phyloP scores from a whole-genome alignment of 352 stramenopile species.

The Phytophthora ohioensis region DNA sequence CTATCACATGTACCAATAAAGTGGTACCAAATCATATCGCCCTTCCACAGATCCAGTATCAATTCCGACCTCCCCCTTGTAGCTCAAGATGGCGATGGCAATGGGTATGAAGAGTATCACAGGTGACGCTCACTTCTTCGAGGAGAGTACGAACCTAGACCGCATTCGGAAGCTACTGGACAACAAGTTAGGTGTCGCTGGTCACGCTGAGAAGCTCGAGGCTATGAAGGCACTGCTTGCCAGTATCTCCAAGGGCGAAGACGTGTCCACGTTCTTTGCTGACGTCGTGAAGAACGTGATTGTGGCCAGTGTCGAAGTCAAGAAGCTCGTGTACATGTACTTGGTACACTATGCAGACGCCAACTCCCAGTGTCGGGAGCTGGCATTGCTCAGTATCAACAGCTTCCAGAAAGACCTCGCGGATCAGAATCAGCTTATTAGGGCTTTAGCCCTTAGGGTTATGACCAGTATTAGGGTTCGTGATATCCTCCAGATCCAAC shows the following conservation, averaged over 20 bases:
- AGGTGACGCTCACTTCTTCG: slow-evolving; percentile 97
- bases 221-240: slow-evolving; percentile 99
- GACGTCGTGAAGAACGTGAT: slow-evolving; percentile 97
- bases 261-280: slow-evolving; percentile 98
- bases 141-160: slow-evolving; percentile 96
- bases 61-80: neutral
- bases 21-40: too few relatives aligned
- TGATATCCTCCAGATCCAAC: slow-evolving; percentile 99
- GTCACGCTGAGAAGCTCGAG: slow-evolving; percentile 92
- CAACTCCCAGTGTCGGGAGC: slow-evolving; percentile 95
- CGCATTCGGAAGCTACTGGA: slow-evolving; percentile 89
- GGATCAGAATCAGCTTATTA: slow-evolving; percentile 95
- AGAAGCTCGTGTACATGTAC: slow-evolving; percentile 99
- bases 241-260: slow-evolving; percentile 96
- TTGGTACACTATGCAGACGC: slow-evolving; percentile 98
- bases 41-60: neutral
- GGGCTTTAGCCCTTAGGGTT: slow-evolving; percentile 94
- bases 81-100: slow-evolving; percentile 22
- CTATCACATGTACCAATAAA: neutral
- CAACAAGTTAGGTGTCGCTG: slow-evolving; percentile 89
- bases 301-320: slow-evolving; percentile 96
- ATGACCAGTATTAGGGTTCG: slow-evolving; percentile 98
- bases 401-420: slow-evolving; percentile 98
- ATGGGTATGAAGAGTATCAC: slow-evolving; percentile 76
- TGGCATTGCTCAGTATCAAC: slow-evolving; percentile 98